Conservation (phyloP, 1,284 basidiomycete genomes). For the Irpex lacteus region DNA sequence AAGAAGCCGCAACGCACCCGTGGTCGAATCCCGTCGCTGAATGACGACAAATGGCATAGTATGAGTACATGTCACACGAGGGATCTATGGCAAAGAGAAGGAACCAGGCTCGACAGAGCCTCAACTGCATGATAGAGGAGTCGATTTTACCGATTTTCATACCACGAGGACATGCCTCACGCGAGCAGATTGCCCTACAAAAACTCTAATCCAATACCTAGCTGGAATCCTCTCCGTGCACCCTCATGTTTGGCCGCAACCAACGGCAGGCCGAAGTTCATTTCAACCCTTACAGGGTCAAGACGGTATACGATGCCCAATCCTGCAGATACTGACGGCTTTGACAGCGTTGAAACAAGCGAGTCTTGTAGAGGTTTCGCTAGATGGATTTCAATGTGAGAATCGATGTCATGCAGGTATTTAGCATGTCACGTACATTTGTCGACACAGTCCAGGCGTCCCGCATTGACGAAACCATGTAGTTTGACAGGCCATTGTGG, state of each 20-base stretch:
- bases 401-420: not conserved
- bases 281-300: conserved; percentile 82
- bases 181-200: conserved; percentile 38
- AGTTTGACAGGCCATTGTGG: conserved; percentile 87
- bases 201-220: conserved; percentile 92
- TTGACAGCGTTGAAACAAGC: conserved; percentile 35
- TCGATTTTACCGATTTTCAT: not conserved
- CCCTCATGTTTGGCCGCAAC: conserved; percentile 78
- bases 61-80: too few relatives aligned
- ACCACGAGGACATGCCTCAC: not conserved
- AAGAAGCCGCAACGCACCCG: too few relatives aligned
- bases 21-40: too few relatives aligned
- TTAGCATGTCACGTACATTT: conserved; percentile 13
- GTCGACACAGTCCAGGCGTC: conserved; percentile 17
- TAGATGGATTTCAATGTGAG: conserved; percentile 16
- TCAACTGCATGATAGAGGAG: too few relatives aligned
- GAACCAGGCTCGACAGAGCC: too few relatives aligned
- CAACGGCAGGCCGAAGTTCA: conserved; percentile 92
- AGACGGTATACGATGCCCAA: conserved; percentile 91
- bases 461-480: conserved; percentile 41
- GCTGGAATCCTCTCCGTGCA: conserved; percentile 78
- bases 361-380: conserved; percentile 40
- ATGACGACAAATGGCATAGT: too few relatives aligned
- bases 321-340: conserved; percentile 78
- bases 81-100: too few relatives aligned